phyloP scores from a whole-genome alignment of 139 green algal genomes.

The Tetradesmus obliquus region DNA sequence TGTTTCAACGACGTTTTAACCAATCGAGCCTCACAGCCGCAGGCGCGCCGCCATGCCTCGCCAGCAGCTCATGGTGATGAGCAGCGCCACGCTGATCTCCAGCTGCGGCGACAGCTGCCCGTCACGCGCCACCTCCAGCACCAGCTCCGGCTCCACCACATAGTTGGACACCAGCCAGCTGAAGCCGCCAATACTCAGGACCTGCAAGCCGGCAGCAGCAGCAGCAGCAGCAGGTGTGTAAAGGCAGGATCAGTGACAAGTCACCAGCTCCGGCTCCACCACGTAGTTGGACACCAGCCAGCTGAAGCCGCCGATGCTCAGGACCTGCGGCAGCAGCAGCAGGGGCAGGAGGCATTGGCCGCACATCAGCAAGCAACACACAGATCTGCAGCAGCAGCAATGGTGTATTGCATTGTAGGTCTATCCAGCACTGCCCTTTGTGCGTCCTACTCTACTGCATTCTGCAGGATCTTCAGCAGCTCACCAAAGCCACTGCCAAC shows the following conservation, averaged over 20 bases:
- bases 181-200: constrained; percentile 37
- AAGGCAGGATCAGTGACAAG: too few relatives aligned
- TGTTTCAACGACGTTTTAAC: too few relatives aligned
- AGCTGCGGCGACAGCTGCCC: constrained; percentile 50
- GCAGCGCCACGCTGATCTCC: constrained; percentile 56
- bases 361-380: too few relatives aligned
- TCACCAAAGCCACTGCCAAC: too few relatives aligned
- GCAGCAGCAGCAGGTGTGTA: neutral
- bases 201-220: neutral
- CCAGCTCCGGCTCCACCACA: constrained; percentile 25
- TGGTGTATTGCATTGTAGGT: too few relatives aligned
- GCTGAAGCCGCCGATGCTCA: constrained; percentile 38
- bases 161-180: constrained; percentile 39
- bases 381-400: too few relatives aligned
- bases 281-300: constrained; percentile 36
- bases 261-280: constrained; percentile 29
- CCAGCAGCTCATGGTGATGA: constrained; percentile 63
- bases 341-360: neutral
- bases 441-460: too few relatives aligned
- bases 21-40: too few relatives aligned
- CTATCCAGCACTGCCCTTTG: too few relatives aligned
- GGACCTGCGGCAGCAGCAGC: constrained; percentile 1
- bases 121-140: constrained; percentile 28
- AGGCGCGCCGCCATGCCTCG: constrained; percentile 50
- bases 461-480: too few relatives aligned